Conservation (phyloP, 73 alveolate genomes). For the Loxodes magnus region DNA sequence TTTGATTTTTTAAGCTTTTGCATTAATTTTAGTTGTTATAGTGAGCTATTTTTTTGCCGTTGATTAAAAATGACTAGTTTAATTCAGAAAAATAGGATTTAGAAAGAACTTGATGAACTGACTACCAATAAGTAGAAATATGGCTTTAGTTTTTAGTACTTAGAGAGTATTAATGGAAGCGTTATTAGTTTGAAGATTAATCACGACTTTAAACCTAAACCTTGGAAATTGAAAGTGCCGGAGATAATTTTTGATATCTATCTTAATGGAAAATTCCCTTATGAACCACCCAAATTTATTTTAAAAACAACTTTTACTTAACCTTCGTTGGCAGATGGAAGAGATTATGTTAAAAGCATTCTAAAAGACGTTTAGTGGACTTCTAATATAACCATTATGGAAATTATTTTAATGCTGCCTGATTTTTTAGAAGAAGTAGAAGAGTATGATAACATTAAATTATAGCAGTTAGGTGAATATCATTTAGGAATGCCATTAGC, state of each 20-base stretch:
- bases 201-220: no score
- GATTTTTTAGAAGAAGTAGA: not conserved
- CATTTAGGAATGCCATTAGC: slow-evolving; percentile 8
- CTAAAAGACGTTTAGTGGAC: slow-evolving; percentile 3
- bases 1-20: no score
- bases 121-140: no score
- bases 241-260: slow-evolving; percentile 5
- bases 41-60: no score
- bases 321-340: slow-evolving; percentile 15
- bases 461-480: not conserved
- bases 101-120: no score
- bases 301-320: not conserved
- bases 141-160: no score
- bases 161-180: no score
- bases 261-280: slow-evolving; percentile 11
- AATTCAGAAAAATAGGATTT: no score
- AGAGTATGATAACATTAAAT: not conserved
- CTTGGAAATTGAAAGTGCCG: no score
- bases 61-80: no score
- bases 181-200: no score
- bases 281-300: slow-evolving; percentile 4
- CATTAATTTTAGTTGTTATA: no score
- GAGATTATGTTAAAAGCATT: not conserved
- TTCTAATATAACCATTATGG: not conserved
- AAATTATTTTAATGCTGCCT: not conserved